These are phyloP conservation scores for Ustilago esculenta DNA, from an alignment of 1,284 basidiomycete genomes.

Conservation along the genomic window DNA sequence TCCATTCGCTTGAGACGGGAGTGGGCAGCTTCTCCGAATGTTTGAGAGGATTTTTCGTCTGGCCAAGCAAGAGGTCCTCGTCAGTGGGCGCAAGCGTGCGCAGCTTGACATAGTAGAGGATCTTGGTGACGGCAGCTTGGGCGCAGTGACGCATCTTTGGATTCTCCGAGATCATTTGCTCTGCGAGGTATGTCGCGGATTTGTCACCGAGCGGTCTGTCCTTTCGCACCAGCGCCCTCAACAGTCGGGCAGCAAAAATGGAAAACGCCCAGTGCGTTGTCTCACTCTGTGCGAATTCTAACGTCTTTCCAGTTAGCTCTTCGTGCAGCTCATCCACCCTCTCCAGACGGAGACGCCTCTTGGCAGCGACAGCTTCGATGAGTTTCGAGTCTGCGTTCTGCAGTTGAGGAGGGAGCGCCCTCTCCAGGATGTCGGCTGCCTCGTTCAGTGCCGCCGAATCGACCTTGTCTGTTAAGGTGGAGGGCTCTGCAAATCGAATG, in stretches of 20 bases:
- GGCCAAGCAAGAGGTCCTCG: conserved; percentile 80
- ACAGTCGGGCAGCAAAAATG: conserved; percentile 79
- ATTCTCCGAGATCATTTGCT: conserved; percentile 75
- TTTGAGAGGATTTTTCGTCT: conserved; percentile 80
- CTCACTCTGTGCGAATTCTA: conserved; percentile 75
- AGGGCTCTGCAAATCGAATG: conserved; percentile 66
- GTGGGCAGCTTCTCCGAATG: conserved; percentile 62
- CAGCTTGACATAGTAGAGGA: conserved; percentile 82
- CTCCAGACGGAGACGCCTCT: conserved; percentile 57
- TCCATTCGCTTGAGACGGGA: conserved; percentile 70
- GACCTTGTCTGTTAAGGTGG: conserved; percentile 46
- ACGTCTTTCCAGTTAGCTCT: conserved; percentile 73
- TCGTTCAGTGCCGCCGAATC: conserved; percentile 38
- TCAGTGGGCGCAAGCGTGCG: conserved; percentile 78
- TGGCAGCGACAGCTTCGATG: conserved; percentile 62
- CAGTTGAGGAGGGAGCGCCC: conserved; percentile 16
- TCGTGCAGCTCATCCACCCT: conserved; percentile 66
- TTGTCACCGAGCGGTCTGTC: conserved; percentile 77
- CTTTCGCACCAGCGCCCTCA: conserved; percentile 78
- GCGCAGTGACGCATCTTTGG: conserved; percentile 79
- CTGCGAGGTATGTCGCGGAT: conserved; percentile 70
- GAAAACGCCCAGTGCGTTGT: conserved; percentile 91
- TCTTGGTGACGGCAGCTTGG: conserved; percentile 80
- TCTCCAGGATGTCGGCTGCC: conserved; percentile 28
- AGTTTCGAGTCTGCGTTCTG: conserved; percentile 51